These are phyloP conservation scores for Alternaria dauci DNA, from an alignment of 2,329 filamentous ascomycete species.

Conservation along the genomic window DNA sequence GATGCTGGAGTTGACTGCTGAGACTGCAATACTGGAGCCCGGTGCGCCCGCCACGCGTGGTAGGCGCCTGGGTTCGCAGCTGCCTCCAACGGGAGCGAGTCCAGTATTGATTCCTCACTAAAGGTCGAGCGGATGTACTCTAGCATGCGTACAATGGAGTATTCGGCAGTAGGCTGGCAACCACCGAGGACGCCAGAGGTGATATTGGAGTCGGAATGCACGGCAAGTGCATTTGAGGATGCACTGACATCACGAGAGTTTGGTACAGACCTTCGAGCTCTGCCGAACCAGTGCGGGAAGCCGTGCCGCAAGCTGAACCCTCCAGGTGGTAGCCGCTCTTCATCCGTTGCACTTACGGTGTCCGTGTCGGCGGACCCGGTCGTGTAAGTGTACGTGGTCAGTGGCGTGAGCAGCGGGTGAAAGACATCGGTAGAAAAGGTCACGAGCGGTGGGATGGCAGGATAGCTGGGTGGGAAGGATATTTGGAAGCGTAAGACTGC, in stretches of 20 bases:
- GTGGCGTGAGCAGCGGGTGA: constrained; percentile 88
- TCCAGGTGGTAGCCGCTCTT: constrained; percentile 83
- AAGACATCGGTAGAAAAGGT: constrained; percentile 94
- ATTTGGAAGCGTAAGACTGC: constrained; percentile 91
- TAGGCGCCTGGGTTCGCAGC: constrained; percentile 91
- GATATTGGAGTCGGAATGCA: constrained; percentile 18
- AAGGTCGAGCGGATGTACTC: constrained; percentile 85
- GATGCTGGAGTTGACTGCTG: constrained; percentile 28
- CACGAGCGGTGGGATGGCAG: constrained; percentile 79
- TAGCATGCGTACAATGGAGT: constrained; percentile 66
- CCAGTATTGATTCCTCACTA: constrained; percentile 77
- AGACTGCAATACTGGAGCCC: constrained; percentile 53
- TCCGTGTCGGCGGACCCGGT: constrained; percentile 76
- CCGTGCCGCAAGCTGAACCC: constrained; percentile 90
- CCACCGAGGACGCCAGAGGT: constrained; percentile 16
- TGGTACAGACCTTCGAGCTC: constrained; percentile 39
- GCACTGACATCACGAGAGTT: constrained; percentile 47
- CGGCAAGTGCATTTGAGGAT: constrained; percentile 34
- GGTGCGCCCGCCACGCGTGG: constrained; percentile 88
- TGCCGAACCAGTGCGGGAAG: constrained; percentile 86
- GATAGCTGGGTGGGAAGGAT: constrained; percentile 83
- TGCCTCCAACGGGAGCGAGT: constrained; percentile 79
- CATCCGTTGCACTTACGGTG: constrained; percentile 82
- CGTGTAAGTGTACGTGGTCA: constrained; percentile 94
- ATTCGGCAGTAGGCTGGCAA: constrained; percentile 15